These are phyloP conservation scores for Cenchrus americanus DNA, from an alignment of 176 grass and related monocot species.

Conservation along the genomic window DNA sequence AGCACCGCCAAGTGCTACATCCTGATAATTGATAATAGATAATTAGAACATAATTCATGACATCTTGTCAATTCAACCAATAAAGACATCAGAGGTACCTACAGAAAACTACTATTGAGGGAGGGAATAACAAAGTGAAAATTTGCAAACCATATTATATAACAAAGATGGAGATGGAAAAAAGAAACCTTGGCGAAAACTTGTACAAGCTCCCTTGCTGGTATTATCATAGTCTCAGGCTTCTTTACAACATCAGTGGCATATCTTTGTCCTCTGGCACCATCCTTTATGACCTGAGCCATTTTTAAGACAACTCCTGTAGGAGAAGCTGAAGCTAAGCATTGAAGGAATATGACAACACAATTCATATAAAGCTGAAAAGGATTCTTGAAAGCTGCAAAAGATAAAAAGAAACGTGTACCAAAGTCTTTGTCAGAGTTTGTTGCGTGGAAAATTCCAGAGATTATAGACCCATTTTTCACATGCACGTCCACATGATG, in stretches of 20 bases:
- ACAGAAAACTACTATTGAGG: conserved; percentile 18
- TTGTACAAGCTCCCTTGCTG: conserved; percentile 81
- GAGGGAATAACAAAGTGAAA: background rate
- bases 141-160: background rate
- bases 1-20: conserved; percentile 71
- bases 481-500: conserved; percentile 85
- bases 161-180: background rate
- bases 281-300: conserved; percentile 82
- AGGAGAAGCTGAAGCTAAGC: conserved; percentile 37
- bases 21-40: conserved; percentile 60
- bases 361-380: background rate
- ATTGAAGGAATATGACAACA: conserved; percentile 15
- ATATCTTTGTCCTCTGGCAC: conserved; percentile 58
- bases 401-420: conserved; percentile 33
- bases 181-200: conserved; percentile 81
- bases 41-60: conserved; percentile 13
- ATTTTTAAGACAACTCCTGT: conserved; percentile 92
- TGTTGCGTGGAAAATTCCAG: conserved; percentile 93
- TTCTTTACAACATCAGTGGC: conserved; percentile 59
- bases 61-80: conserved; percentile 2
- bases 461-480: conserved; percentile 94
- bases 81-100: conserved; percentile 6
- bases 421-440: conserved; percentile 91
- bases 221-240: conserved; percentile 88
- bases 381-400: background rate